phyloP scores from a whole-genome alignment of 164 flowering plant species.

The Macadamia integrifolia region DNA sequence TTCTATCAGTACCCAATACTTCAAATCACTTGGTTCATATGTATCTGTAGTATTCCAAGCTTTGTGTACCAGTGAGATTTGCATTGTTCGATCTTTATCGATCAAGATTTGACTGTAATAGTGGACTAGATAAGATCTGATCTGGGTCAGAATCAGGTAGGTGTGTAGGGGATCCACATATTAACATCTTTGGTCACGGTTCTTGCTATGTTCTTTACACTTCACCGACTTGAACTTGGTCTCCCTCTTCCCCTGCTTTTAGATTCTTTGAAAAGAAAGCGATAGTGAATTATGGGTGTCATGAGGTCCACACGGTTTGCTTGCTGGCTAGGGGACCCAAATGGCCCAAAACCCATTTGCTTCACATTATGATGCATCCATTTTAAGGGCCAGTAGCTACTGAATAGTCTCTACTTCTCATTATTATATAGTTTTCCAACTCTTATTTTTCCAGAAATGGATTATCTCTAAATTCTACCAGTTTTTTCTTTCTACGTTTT shows the following conservation, averaged over 20 bases:
- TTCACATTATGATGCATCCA: neutral
- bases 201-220: neutral
- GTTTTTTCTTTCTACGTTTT: neutral
- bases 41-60: neutral
- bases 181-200: neutral
- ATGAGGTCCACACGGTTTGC: conserved; percentile 8
- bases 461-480: too few relatives aligned
- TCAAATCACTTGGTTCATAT: too few relatives aligned
- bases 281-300: conserved; percentile 3
- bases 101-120: neutral
- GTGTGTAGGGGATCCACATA: neutral
- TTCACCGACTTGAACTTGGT: neutral
- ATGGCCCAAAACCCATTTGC: conserved; percentile 1
- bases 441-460: neutral
- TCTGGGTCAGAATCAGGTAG: neutral
- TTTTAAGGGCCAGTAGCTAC: neutral
- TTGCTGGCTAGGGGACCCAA: conserved; percentile 5
- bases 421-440: neutral
- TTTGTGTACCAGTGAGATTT: neutral
- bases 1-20: neutral
- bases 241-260: neutral
- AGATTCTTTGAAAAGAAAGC: neutral
- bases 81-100: neutral
- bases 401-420: too few relatives aligned
- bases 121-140: too few relatives aligned